Percentiles rank a stretch among this genome's conserved stretches.
phyloP scores from a whole-genome alignment of 2,329 filamentous ascomycete species.

The Aspergillus brunneoviolaceus region DNA sequence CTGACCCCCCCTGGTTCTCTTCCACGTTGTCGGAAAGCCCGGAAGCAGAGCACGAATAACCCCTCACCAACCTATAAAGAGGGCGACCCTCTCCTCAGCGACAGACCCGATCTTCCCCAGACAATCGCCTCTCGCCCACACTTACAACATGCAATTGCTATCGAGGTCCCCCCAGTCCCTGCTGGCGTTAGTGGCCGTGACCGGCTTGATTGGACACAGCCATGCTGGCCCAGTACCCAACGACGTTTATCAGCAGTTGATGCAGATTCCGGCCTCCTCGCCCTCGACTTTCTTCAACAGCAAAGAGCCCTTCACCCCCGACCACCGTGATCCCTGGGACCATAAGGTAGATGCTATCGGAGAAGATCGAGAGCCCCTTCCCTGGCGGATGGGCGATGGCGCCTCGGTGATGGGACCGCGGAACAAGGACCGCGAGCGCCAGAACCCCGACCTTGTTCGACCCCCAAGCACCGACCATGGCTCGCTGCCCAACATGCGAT shows the following conservation, averaged over 20 bases:
- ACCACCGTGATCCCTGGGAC: constrained; percentile 6
- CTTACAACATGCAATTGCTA: not conserved
- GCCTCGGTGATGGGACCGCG: constrained; percentile 7
- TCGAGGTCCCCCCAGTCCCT: not conserved
- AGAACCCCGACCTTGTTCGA: constrained; percentile 8
- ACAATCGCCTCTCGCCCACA: not conserved
- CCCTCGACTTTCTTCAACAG: constrained; percentile 3
- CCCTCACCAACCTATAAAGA: not conserved
- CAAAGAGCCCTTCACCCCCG: not conserved
- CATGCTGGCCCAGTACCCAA: constrained; percentile 3
- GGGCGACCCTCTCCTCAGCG: not conserved
- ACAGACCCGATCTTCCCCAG: not conserved
- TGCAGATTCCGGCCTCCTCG: constrained; percentile 4
- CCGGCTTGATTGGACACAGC: not conserved
- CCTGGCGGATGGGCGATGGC: constrained; percentile 9
- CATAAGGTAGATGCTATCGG: constrained; percentile 7
- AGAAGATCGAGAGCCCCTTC: constrained; percentile 2
- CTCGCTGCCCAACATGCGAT: constrained; percentile 9
- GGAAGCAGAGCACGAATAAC: not conserved
- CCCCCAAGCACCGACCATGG: constrained; percentile 11
- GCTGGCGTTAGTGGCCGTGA: constrained; percentile 2
- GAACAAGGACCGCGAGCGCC: constrained; percentile 11
- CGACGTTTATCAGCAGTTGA: constrained; percentile 6
- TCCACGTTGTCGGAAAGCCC: not conserved
- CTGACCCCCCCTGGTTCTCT: not conserved